These are phyloP conservation scores for Nemania diffusa DNA, from an alignment of 2,329 filamentous ascomycete species.

Conservation along the genomic window DNA sequence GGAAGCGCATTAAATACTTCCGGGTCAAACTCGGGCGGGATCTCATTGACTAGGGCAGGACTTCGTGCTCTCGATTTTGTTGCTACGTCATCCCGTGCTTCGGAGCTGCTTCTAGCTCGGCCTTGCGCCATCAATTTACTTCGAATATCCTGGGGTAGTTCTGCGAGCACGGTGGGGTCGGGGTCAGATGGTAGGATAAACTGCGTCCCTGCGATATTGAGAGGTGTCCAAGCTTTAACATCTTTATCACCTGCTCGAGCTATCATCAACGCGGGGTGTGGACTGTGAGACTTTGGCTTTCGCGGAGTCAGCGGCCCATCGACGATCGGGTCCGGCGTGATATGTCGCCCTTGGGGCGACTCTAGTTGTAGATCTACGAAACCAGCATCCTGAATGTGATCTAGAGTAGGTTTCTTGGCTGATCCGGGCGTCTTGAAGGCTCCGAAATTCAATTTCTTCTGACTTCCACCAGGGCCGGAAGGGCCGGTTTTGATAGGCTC, in stretches of 20 bases:
- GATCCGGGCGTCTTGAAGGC: constrained; percentile 55
- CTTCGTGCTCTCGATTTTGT: constrained; percentile 55
- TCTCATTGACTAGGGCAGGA: constrained; percentile 47
- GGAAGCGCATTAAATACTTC: constrained; percentile 87
- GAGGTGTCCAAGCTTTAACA: constrained; percentile 68
- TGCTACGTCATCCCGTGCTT: constrained; percentile 46
- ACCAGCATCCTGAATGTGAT: constrained; percentile 61
- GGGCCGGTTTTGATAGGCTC: constrained; percentile 75
- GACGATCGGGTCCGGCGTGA: constrained; percentile 62
- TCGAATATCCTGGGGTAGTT: constrained; percentile 85
- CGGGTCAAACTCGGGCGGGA: constrained; percentile 83
- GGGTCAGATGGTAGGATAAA: constrained; percentile 89
- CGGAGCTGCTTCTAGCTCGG: constrained; percentile 40
- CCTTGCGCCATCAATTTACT: constrained; percentile 75
- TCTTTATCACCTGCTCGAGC: constrained; percentile 62
- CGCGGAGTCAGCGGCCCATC: constrained; percentile 65
- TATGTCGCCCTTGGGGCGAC: constrained; percentile 44
- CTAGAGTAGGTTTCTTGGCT: constrained; percentile 51
- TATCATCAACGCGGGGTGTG: constrained; percentile 65
- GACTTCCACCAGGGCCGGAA: constrained; percentile 75
- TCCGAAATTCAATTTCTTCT: constrained; percentile 81
- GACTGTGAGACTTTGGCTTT: constrained; percentile 56
- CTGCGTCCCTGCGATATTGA: constrained; percentile 88
- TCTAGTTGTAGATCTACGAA: constrained; percentile 52
- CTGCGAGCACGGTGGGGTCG: constrained; percentile 83